Base-by-base conservation (phyloP, 176 grass and related monocot genomes). In the Avena insularis region DNA sequence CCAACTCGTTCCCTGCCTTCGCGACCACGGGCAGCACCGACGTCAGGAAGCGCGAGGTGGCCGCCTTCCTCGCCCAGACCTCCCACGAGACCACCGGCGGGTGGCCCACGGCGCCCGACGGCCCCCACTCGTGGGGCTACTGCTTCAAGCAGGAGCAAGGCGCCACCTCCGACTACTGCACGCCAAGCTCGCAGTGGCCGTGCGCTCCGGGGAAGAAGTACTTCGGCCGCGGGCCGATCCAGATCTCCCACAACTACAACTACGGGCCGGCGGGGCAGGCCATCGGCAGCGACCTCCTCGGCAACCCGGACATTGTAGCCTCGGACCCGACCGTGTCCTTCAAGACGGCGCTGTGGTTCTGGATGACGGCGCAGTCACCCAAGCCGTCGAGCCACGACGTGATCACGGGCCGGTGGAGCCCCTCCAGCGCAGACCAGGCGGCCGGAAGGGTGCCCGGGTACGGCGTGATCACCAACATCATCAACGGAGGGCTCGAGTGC, bases 41-140 rank as follows among this genome's bases (percentile, higher is more conserved):
- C 38, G 59, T 31, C 6, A 48, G 3, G 35, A 92, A 90, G 73
- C 77, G 90, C 0, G 85, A 92, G 93, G 19, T 92, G 56, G 87
- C 85, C 0, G 90, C 93, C 9, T 95, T 95, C 88, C 78, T 92
- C 68, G 90, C 38, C 2, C 86, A 90, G 69, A 92, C 93, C 27
- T 92, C 93, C n/a, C 93, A 94, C 80, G 87, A 90, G 87, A 94
- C 87, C 35, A 89, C 90, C 79, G 93, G 93, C 62, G 86, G 90
- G 54, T 88, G 90, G 93, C 0, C 67, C 0, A 27, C 23, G 0
- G 87, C 89, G 50, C 70, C 87, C 2, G 92, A 91, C 62, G 89
- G 87, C 0, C 81, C 64, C 11, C 85, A 87, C 43, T 11, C 85
- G 2, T 88, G 84, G 87, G 90, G 92, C 12, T 94, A 91, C 80